Evolutionary conservation across 257 asterid genomes (phyloP), one percentile per base, ranked within the genome.

Genomic region (Penstemon newberryi): DNA sequence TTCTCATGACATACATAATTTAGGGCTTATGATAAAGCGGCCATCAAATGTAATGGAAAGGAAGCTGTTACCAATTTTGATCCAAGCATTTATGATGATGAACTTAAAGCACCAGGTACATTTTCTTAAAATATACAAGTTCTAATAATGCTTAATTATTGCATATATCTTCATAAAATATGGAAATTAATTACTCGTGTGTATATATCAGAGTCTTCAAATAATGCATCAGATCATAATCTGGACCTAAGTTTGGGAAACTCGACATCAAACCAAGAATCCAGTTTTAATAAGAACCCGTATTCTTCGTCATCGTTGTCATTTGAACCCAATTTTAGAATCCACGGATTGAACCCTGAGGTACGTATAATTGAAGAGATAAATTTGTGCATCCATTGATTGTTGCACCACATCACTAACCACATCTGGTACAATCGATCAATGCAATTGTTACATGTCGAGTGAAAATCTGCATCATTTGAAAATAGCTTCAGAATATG

Each of bases 1-100:
- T 44, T 56, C 15, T 8, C 19, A 36, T 39, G 56, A 60, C 45
- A 15, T 25, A 33, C 59, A 9, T 56, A 69, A 19, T 67, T 39
- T 76, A 93, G 99, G 85, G 95, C 97, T 74, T 90, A 93, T 80
- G 99, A 93, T 71, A 93, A 88, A 85, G 99, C 99, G 68, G 95
- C 97, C 75, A 90, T 93, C 66, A 93, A 90, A 84, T 85, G 97
- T 70, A 85, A 88, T 60, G 99, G 99, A 54, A 93, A 87, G 82
- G 99, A 90, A 70, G 99, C 96, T 77, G 96, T 90, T 60, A 93
- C 97, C 77, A 93, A 93, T 81, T 93, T 93, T 75, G 96, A 90
- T 73, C 96, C 95, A 51, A 86, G 80, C 82, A 87, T 84, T 79
- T 93, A 93, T 73, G 95, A 87, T 38, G 85, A 83, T 67, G 99